Evolutionary conservation across 345 rosid species (phyloP).

Genomic region (Crucihimalaya himalaica): DNA sequence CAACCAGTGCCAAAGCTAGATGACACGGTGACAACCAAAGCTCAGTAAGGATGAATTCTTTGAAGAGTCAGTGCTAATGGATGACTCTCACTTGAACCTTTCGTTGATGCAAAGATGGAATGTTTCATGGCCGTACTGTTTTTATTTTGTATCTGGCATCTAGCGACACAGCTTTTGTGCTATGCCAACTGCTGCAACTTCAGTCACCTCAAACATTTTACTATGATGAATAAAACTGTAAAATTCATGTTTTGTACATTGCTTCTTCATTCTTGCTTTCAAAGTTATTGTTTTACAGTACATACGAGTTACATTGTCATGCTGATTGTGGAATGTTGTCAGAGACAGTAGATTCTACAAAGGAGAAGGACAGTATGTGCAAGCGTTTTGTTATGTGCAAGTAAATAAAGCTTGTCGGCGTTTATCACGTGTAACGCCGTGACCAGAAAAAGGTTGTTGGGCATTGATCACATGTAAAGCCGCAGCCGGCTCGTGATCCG

Average conservation of each 20-base stretch:
- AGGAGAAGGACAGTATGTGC: slow-evolving; percentile 18
- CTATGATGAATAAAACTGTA: slow-evolving; percentile 28
- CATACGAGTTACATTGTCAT: neutral
- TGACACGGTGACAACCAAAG: slow-evolving; percentile 33
- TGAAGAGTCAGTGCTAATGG: slow-evolving; percentile 3
- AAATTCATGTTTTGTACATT: slow-evolving; percentile 36
- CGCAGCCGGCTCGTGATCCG: slow-evolving; percentile 52
- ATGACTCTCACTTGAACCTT: neutral
- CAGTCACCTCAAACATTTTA: slow-evolving; percentile 20
- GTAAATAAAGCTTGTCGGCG: neutral
- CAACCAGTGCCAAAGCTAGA: slow-evolving; percentile 59
- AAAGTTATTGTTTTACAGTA: slow-evolving; percentile 11
- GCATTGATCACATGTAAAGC: slow-evolving; percentile 46
- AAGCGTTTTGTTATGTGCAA: slow-evolving; percentile 1
- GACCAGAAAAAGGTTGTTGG: slow-evolving; percentile 26
- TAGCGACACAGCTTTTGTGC: neutral
- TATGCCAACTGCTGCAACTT: slow-evolving; percentile 25
- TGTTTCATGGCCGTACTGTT: slow-evolving; percentile 17
- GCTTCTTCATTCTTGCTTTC: slow-evolving; percentile 29
- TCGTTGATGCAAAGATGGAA: slow-evolving; percentile 2
- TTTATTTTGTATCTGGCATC: slow-evolving; percentile 6
- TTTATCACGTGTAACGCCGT: slow-evolving; percentile 48
- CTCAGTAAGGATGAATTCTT: slow-evolving; percentile 21
- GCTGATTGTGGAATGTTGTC: slow-evolving; percentile 11
- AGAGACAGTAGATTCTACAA: slow-evolving; percentile 10